phyloP scores from a whole-genome alignment of 2,329 filamentous ascomycete species.

The Hymenoscyphus occultus region DNA sequence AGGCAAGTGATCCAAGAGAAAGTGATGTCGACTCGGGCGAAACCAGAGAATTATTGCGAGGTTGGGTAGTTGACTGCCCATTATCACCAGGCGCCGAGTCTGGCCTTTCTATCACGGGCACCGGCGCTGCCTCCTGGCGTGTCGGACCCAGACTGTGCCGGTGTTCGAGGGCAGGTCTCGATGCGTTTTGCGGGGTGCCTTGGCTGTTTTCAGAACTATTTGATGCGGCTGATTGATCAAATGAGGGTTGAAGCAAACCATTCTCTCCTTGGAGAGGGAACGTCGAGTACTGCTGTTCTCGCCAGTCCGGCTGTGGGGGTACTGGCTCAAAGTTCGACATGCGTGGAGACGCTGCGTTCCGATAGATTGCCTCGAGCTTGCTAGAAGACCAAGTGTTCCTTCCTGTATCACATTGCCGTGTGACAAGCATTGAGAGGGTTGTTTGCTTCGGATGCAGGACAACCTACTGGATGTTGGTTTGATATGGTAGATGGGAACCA shows the following conservation, averaged over 20 bases:
- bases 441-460: constrained; percentile 25
- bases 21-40: constrained; percentile 42
- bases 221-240: constrained; percentile 30
- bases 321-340: constrained; percentile 40
- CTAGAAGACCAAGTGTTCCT: constrained; percentile 39
- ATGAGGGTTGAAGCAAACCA: constrained; percentile 29
- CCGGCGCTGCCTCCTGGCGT: constrained; percentile 27
- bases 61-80: constrained; percentile 33
- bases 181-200: constrained; percentile 18
- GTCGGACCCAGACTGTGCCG: constrained; percentile 32
- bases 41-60: constrained; percentile 41
- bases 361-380: constrained; percentile 37
- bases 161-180: constrained; percentile 33
- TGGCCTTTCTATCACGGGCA: constrained; percentile 30
- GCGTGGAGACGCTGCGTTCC: constrained; percentile 36
- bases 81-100: constrained; percentile 34
- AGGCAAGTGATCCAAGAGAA: constrained; percentile 38
- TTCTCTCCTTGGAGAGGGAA: constrained; percentile 34
- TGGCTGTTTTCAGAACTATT: constrained; percentile 26
- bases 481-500: constrained; percentile 10
- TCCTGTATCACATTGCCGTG: constrained; percentile 39
- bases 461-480: constrained; percentile 20
- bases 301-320: constrained; percentile 38
- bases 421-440: constrained; percentile 39
- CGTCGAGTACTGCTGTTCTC: constrained; percentile 37